Base-by-base conservation (phyloP, 805 yeast genomes). In the Metschnikowia kofuensis region DNA sequence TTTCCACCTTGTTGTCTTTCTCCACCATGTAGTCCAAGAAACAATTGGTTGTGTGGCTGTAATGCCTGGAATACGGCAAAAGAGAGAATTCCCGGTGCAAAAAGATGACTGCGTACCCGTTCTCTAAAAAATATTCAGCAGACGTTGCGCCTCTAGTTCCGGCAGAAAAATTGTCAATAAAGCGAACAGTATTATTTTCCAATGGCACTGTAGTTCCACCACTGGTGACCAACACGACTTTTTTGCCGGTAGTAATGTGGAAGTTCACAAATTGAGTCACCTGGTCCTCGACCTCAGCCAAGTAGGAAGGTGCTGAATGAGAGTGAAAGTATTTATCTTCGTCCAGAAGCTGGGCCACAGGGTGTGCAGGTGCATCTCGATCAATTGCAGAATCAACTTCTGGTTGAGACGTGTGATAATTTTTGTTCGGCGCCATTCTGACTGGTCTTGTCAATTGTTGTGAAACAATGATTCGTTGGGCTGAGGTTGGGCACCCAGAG, bases 141-240 rank as follows among this genome's bases (percentile, higher is more conserved):
- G 95, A 85, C 0, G 96, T 83, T 4, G 99, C 96, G 48, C 99
- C 99, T 67, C 99, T 80, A 0, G 97, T 94, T 26, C 99, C 99
- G 26, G 98, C 98, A 55, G 94, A 84, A 66, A 94, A 94, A 63
- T 94, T 94, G 68, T 94, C 99, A 60, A 94, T 90, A 67, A 94
- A 94, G 45, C 99, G 72, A 7, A 94, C 99, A 0, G 99, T 94
- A 63, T 94, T 94, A 67, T 90, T 91, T 62, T 94, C 99, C 55
- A 94, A 72, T 0, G 99, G 99, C 0, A 94, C 99, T 0, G 97
- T 92, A 0, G 99, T 94, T 21, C 99, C 99, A 26, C 99, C 99
- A 8, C 92, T 83, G 0, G 99, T 94, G 3, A 92, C 96, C 40
- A 92, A 70, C 0, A 83, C 98, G 12, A 92, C 79, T 42, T 76